Base-by-base conservation (phyloP, 2,329 filamentous ascomycete genomes). In the Venturia carpophila region DNA sequence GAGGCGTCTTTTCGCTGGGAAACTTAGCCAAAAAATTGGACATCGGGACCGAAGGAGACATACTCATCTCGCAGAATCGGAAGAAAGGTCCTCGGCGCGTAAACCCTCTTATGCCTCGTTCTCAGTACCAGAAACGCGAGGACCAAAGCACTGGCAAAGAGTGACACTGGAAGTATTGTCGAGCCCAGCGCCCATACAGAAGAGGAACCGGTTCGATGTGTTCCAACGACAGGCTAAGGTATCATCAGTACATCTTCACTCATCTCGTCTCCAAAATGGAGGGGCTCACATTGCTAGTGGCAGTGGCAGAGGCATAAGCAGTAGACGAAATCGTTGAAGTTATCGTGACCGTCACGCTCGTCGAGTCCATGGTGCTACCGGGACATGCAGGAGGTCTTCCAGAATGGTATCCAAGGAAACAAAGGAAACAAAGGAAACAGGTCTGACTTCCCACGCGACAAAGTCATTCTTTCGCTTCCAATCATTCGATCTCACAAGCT, bases 141-240 rank as follows among this genome's bases (percentile, higher is more conserved):
- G n/a, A 85, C 65, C 68, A 82, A 84, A 42, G 83, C 69, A 34
- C 68, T 74, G 5, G 82, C 78, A 66, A 81, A 79, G 55, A 81
- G 67, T 56, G 82, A 69, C 5, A 85, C 78, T 11, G 84, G 84
- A 9, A 83, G 68, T 21, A 86, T 77, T 41, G 84, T 86, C 71
- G 76, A 76, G 58, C 84, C 34, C 71, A 69, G 42, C 78, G 71
- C 1, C 79, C 80, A 4, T 75, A 73, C 10, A 77, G 79, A 69
- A 5, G 64, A 43, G 15, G 42, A 21, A 43, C 37, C 63, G 3
- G 49, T 45, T 9, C 52, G 52, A n/a, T 58, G 52, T 27, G 52
- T 37, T 37, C 52, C 52, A 58, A 58, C 17, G n/a, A 58, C 5
- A 37, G 52, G 52, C 52, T 58, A 21, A 6, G 10, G 37, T 37